Conservation (phyloP, 306 rosid species). For the Cucumis hystrix region DNA sequence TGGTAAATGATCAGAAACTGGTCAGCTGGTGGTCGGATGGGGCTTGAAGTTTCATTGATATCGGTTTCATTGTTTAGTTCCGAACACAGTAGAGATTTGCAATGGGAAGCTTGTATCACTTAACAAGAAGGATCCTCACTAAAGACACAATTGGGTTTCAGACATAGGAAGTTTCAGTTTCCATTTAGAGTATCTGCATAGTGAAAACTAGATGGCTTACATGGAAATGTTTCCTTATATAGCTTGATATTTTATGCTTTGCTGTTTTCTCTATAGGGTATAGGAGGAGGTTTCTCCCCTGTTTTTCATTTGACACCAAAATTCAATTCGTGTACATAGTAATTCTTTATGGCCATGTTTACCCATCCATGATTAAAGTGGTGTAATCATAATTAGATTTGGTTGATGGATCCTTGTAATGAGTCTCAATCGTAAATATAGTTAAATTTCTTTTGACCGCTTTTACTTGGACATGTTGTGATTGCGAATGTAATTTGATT, state of each 20-base stretch:
- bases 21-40: neutral
- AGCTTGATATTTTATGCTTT: neutral
- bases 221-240: neutral
- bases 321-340: neutral
- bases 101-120: neutral
- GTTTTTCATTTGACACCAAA: neutral
- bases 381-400: no score
- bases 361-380: no score
- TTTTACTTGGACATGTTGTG: no score
- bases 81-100: neutral
- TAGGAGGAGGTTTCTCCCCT: neutral
- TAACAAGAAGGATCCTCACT: neutral
- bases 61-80: neutral
- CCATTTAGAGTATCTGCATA: neutral
- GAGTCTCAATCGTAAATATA: no score
- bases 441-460: no score
- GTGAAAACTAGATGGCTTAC: neutral
- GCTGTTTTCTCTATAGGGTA: neutral
- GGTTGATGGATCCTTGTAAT: no score
- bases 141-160: neutral
- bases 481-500: no score
- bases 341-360: neutral
- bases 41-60: neutral
- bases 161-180: neutral
- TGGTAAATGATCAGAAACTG: neutral